Conservation (phyloP, 1,139 yeast genomes). For the Lodderomyces beijingensis region DNA sequence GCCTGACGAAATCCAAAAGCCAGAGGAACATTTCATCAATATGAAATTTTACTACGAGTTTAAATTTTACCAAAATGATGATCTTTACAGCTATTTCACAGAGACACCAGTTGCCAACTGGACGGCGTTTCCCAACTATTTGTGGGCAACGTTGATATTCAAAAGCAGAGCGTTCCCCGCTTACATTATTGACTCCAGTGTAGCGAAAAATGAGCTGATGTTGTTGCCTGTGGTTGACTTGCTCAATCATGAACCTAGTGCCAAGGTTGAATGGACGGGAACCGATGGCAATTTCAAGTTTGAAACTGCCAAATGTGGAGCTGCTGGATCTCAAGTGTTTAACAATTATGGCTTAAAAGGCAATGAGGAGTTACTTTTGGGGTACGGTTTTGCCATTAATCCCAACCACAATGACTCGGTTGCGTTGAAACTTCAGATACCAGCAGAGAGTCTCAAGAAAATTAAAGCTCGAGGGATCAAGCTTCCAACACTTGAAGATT, state of each 20-base stretch:
- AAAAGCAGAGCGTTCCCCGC: conserved; percentile 79
- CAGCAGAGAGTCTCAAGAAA: conserved; percentile 28
- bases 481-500: conserved; percentile 45
- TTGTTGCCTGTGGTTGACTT: conserved; percentile 76
- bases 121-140: conserved; percentile 61
- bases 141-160: conserved; percentile 72
- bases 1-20: conserved; percentile 31
- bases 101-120: conserved; percentile 35
- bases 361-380: conserved; percentile 66
- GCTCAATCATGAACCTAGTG: conserved; percentile 62
- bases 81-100: conserved; percentile 25
- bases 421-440: conserved; percentile 51
- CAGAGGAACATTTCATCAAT: conserved; percentile 34
- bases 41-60: conserved; percentile 46
- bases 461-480: conserved; percentile 37
- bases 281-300: conserved; percentile 24
- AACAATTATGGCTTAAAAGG: conserved; percentile 88
- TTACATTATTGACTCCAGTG: conserved; percentile 26
- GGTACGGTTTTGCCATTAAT: conserved; percentile 66
- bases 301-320: conserved; percentile 17
- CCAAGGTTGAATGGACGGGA: conserved; percentile 62
- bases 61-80: conserved; percentile 41
- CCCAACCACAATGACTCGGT: conserved; percentile 62
- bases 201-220: conserved; percentile 49
- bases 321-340: conserved; percentile 47